Conservation (phyloP, 306 rosid genomes). For the Aeschynomene evenia region DNA sequence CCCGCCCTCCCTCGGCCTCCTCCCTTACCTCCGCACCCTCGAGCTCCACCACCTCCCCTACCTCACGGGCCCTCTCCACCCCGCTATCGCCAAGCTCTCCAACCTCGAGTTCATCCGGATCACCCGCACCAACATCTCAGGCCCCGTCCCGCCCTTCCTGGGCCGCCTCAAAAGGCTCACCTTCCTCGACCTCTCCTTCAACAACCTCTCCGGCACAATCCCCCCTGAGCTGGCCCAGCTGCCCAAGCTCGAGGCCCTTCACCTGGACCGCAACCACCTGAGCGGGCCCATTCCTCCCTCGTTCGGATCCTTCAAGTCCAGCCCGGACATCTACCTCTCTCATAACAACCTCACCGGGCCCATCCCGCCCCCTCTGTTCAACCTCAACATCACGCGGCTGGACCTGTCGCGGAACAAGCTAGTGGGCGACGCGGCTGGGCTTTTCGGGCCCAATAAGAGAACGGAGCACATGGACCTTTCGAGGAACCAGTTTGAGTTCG, state of each 20-base stretch:
- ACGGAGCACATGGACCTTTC: constrained; percentile 43
- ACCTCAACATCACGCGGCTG: background rate
- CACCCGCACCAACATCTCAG: constrained; percentile 54
- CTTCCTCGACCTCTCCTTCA: constrained; percentile 48
- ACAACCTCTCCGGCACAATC: constrained; percentile 49
- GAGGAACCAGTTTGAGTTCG: constrained; percentile 51
- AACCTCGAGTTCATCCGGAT: constrained; percentile 42
- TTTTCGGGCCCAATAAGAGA: constrained; percentile 45
- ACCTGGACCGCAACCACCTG: constrained; percentile 54
- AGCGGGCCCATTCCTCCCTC: constrained; percentile 62
- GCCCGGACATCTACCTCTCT: constrained; percentile 41
- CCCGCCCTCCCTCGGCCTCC: constrained; percentile 61
- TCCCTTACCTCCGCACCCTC: constrained; percentile 52
- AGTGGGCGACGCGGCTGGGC: constrained; percentile 49
- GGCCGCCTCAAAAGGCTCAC: constrained; percentile 48
- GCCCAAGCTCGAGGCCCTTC: constrained; percentile 24
- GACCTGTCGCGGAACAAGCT: constrained; percentile 65
- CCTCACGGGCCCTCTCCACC: constrained; percentile 60
- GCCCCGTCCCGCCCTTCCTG: constrained; percentile 58
- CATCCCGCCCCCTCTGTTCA: constrained; percentile 47
- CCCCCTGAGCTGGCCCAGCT: constrained; percentile 55
- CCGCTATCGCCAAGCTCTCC: constrained; percentile 55
- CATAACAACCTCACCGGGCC: constrained; percentile 64
- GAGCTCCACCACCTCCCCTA: constrained; percentile 56
- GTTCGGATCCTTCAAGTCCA: constrained; percentile 37